Percentiles rank a stretch among this genome's conserved stretches.
These are phyloP conservation scores for Coemansia sp. DNA, from an alignment of 192 early-diverging fungal species.

Conservation along the genomic window DNA sequence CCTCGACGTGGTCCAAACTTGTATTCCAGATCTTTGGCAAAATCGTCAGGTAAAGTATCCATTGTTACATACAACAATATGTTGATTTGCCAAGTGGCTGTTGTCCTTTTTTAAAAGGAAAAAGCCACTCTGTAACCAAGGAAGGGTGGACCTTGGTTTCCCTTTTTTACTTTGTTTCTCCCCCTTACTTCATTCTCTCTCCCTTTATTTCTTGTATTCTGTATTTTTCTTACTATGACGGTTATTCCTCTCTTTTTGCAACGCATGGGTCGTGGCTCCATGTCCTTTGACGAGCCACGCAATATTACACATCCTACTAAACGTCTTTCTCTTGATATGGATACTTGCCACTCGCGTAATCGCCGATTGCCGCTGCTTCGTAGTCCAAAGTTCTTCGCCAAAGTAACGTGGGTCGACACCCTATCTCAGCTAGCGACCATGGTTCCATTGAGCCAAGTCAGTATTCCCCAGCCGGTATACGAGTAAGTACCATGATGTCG, in stretches of 20 bases:
- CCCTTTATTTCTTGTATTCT: neutral
- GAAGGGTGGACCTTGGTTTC: neutral
- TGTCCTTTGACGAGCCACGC: conserved; percentile 23
- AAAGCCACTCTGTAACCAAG: neutral
- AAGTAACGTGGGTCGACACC: conserved; percentile 78
- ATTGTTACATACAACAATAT: neutral
- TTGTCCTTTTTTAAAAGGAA: no score
- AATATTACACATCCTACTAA: neutral
- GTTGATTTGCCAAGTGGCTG: neutral
- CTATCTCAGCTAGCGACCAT: conserved; percentile 64
- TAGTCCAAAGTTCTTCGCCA: conserved; percentile 90
- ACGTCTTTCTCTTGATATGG: conserved; percentile 16
- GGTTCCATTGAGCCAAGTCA: conserved; percentile 71
- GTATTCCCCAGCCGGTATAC: conserved; percentile 60
- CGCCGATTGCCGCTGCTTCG: neutral
- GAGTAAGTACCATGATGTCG: conserved; percentile 23
- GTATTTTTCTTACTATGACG: conserved; percentile 7
- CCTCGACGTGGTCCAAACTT: conserved; percentile 64
- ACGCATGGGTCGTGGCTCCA: conserved; percentile 26
- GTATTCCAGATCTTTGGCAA: conserved; percentile 40
- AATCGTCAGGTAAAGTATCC: conserved; percentile 38
- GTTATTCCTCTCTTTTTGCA: conserved; percentile 24
- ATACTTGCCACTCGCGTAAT: neutral
- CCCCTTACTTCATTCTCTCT: neutral
- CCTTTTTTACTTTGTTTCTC: neutral